Percentiles rank a stretch among this genome's conserved stretches.
phyloP scores from a whole-genome alignment of 129 eudicot species.

The Ambrosia artemisiifolia region DNA sequence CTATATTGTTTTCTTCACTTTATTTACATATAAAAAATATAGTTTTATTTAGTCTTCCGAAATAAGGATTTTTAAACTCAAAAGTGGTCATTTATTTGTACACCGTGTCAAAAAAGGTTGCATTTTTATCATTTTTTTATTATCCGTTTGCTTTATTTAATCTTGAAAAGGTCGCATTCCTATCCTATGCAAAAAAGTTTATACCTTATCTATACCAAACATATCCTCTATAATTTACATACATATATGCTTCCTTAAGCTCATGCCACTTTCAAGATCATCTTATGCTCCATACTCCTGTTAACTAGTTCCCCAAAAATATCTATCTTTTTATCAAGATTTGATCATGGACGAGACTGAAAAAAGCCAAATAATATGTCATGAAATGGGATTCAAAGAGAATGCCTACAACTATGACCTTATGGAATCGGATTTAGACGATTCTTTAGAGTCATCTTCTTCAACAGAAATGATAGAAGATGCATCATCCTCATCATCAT shows the following conservation, averaged over 20 bases:
- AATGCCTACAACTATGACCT: constrained; percentile 21
- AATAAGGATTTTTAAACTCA: neutral
- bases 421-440: constrained; percentile 27
- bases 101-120: neutral
- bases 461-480: constrained; percentile 47
- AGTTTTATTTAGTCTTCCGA: neutral
- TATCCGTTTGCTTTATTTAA: constrained; percentile 8
- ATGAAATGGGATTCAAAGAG: constrained; percentile 17
- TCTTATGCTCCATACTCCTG: constrained; percentile 17
- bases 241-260: constrained; percentile 29
- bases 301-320: neutral
- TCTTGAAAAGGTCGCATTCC: constrained; percentile 20
- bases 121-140: neutral
- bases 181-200: constrained; percentile 10
- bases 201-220: constrained; percentile 33
- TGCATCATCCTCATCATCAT: constrained; percentile 32
- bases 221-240: constrained; percentile 15
- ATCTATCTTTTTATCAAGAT: neutral
- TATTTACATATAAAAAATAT: neutral
- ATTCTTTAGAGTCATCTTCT: constrained; percentile 30
- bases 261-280: constrained; percentile 21
- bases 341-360: constrained; percentile 33
- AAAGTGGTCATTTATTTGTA: neutral
- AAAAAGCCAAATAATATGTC: constrained; percentile 6
- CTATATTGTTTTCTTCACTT: too few relatives aligned